Percentiles rank a stretch among this genome's conserved stretches.
These are phyloP conservation scores for Fusarium cicatricum DNA, from an alignment of 2,329 filamentous ascomycete genomes.

Conservation along the genomic window DNA sequence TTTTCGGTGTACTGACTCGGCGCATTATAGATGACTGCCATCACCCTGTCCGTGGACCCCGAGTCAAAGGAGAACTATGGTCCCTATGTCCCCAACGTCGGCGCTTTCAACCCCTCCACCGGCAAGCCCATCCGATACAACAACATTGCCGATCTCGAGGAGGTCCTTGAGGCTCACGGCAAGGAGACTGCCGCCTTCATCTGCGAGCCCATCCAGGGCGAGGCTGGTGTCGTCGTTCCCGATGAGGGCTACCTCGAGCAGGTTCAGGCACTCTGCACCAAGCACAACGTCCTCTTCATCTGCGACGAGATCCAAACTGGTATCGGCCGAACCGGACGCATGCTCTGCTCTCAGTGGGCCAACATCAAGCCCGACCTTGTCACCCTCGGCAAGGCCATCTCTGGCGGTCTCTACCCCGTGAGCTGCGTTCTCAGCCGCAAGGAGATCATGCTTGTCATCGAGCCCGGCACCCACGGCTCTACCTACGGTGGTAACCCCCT, in stretches of 20 bases:
- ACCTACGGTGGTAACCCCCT: constrained; percentile 99
- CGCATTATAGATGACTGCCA: constrained; percentile 78
- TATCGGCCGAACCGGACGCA: constrained; percentile 91
- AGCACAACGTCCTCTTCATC: constrained; percentile 95
- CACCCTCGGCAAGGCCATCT: constrained; percentile 95
- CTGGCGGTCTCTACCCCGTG: constrained; percentile 98
- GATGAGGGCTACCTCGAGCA: constrained; percentile 79
- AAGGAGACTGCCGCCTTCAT: constrained; percentile 34
- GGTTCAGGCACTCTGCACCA: constrained; percentile 86
- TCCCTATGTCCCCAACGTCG: constrained; percentile 90
- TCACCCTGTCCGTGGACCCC: constrained; percentile 93
- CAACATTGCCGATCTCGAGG: constrained; percentile 33
- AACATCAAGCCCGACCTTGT: constrained; percentile 96
- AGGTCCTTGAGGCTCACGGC: constrained; percentile 31
- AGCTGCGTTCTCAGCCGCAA: constrained; percentile 87
- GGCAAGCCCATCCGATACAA: constrained; percentile 34
- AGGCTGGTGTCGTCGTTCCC: constrained; percentile 95
- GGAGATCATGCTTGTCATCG: constrained; percentile 94
- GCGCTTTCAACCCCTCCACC: constrained; percentile 59
- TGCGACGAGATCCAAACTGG: constrained; percentile 99
- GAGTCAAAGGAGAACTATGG: constrained; percentile 98
- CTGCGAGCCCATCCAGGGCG: constrained; percentile 66
- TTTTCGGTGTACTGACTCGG: neutral
- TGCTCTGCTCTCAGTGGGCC: constrained; percentile 94
- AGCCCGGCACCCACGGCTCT: constrained; percentile 95